phyloP scores from a whole-genome alignment of 2,329 filamentous ascomycete species.

The Beauveria brongniartii region DNA sequence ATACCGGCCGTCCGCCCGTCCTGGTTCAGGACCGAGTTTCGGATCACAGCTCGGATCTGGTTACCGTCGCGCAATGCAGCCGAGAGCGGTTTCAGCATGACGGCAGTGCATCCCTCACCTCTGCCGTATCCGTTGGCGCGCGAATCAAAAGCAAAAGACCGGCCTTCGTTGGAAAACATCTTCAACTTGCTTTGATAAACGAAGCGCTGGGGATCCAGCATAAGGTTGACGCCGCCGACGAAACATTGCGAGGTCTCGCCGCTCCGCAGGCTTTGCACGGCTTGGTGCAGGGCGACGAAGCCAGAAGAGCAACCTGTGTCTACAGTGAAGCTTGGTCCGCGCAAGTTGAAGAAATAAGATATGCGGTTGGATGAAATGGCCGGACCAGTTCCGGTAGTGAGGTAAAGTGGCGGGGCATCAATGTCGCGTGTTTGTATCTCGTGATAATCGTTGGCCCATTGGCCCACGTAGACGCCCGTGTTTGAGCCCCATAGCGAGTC shows the following conservation, averaged over 20 bases:
- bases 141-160: conserved; percentile 25
- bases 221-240: conserved; percentile 16
- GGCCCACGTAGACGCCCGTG: conserved; percentile 24
- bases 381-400: conserved; percentile 21
- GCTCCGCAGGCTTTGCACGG: conserved; percentile 22
- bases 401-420: conserved; percentile 27
- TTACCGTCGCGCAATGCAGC: conserved; percentile 32
- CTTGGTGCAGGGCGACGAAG: conserved; percentile 27
- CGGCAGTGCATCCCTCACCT: conserved; percentile 36
- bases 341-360: conserved; percentile 28
- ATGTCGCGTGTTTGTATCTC: conserved; percentile 19
- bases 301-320: conserved; percentile 32
- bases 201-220: conserved; percentile 17
- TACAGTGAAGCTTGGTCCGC: conserved; percentile 27
- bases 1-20: conserved; percentile 35
- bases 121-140: conserved; percentile 33
- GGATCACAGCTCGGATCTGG: conserved; percentile 25
- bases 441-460: conserved; percentile 21
- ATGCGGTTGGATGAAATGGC: conserved; percentile 26
- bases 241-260: conserved; percentile 21
- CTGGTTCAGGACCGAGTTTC: conserved; percentile 25
- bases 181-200: not conserved
- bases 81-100: conserved; percentile 36
- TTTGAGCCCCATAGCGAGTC: conserved; percentile 14
- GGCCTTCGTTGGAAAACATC: not conserved